These are phyloP conservation scores for Parietaria judaica DNA, from an alignment of 306 rosid genomes.

Conservation along the genomic window DNA sequence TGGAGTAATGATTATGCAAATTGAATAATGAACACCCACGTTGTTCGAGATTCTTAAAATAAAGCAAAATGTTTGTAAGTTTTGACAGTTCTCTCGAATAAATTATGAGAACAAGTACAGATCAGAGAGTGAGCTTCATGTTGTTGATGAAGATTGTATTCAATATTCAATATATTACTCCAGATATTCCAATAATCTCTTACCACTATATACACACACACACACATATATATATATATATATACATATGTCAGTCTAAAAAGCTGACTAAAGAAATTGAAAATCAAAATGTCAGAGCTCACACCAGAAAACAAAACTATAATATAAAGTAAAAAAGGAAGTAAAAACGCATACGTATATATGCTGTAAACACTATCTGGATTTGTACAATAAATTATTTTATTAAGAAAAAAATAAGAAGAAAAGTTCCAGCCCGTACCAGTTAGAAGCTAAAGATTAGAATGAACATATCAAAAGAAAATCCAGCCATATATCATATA, in stretches of 20 bases:
- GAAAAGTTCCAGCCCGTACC: no score
- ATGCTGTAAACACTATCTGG: background rate
- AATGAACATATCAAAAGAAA: background rate
- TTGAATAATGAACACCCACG: background rate
- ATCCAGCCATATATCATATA: no score
- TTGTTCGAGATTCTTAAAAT: slow-evolving; percentile 14
- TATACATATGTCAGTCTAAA: no score
- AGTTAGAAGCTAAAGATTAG: no score
- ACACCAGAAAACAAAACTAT: background rate
- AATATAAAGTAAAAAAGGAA: background rate
- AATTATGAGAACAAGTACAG: background rate
- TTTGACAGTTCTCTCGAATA: background rate
- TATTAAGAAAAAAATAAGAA: no score
- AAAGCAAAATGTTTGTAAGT: slow-evolving; percentile 4
- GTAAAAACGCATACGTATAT: background rate
- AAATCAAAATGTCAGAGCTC: background rate
- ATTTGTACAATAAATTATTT: no score
- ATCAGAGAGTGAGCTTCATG: slow-evolving; percentile 12
- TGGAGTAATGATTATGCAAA: background rate
- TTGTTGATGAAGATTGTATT: background rate
- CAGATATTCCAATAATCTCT: no score
- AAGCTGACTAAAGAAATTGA: background rate
- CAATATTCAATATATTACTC: no score
- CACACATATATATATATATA: no score
- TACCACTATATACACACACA: no score